Evolutionary conservation across 345 rosid species (phyloP).

Genomic region (Brassica nigra): DNA sequence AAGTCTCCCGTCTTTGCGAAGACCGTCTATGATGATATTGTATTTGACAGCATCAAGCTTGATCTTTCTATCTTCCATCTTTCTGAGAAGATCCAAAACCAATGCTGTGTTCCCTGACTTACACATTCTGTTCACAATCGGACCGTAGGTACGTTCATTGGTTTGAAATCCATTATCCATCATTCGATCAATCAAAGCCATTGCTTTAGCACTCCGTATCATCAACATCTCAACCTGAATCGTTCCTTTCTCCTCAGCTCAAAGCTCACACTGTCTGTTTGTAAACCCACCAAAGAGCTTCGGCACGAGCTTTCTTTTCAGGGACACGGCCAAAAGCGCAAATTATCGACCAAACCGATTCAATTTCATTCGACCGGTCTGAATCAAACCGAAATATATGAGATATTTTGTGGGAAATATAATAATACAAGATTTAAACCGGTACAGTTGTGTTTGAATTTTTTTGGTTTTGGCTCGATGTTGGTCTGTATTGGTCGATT

Average conservation of each 20-base stretch:
- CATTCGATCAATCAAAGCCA: background rate
- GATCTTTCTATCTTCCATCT: conserved; percentile 10
- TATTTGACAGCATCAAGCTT: conserved; percentile 22
- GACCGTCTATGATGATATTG: conserved; percentile 25
- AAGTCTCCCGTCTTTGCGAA: background rate
- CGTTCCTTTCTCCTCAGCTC: background rate
- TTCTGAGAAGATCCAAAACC: background rate
- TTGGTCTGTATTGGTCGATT: too few species aligned
- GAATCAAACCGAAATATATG: background rate
- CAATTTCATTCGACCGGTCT: background rate
- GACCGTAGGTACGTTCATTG: background rate
- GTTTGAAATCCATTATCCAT: background rate
- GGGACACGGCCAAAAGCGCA: background rate
- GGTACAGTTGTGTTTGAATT: background rate
- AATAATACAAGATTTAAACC: background rate
- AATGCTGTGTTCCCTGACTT: background rate
- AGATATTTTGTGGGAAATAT: background rate
- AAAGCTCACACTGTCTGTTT: background rate
- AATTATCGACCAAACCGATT: background rate
- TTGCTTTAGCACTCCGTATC: background rate
- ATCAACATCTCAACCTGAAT: background rate
- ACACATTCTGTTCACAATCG: background rate
- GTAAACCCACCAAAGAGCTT: background rate
- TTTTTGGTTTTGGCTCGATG: too few species aligned
- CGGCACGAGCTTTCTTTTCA: background rate